Base-by-base conservation (phyloP, 805 yeast species). In the Starmera caribaea region DNA sequence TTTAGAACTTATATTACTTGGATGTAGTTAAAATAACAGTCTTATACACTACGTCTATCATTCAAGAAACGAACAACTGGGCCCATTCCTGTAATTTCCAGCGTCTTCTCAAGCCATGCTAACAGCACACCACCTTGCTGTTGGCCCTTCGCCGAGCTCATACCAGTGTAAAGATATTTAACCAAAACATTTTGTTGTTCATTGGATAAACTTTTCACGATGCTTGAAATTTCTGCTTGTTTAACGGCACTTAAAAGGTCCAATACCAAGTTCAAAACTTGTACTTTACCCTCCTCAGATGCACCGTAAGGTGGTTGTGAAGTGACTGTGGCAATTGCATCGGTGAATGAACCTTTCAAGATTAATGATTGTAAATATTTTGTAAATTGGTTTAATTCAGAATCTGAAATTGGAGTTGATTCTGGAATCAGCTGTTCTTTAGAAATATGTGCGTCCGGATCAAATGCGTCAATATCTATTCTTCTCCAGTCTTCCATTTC, bases 31-130 rank as follows among this genome's bases (percentile, higher is more conserved):
- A 14, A 14, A 13, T 12, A n/a, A 12, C 3, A 12, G 16, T 17
- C 31, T 57, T 60, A 85, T 29, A 86, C 81, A 5, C 86, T 74
- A 57, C 92, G 74, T 65, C 95, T 76, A 62, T 90, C 97, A 34
- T 87, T 75, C 61, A 88, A 70, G 60, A 78, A 88, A 50, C 96
- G 77, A 38, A 84, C 84, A 49, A 92, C 80, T 34, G 95, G 84
- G 11, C 95, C 96, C 55, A 82, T 79, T 15, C 97, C 97, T 13
- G 89, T 76, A 16, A 74, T 65, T 45, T 82, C 94, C 30, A 86
- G 79, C 15, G 90, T 75, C 62, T 87, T 88, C 50, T 90, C 97
- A 57, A 81, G 86, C 98, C 98, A 92, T 28, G 81, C 76, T 50
- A 92, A 73, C 49, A 92, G 61, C 36, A 81, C 70, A 36, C 95